Evolutionary conservation across 768 basidiomycete species (phyloP), one percentile per base, ranked within the genome.

Genomic region (Mycena haematopus): DNA sequence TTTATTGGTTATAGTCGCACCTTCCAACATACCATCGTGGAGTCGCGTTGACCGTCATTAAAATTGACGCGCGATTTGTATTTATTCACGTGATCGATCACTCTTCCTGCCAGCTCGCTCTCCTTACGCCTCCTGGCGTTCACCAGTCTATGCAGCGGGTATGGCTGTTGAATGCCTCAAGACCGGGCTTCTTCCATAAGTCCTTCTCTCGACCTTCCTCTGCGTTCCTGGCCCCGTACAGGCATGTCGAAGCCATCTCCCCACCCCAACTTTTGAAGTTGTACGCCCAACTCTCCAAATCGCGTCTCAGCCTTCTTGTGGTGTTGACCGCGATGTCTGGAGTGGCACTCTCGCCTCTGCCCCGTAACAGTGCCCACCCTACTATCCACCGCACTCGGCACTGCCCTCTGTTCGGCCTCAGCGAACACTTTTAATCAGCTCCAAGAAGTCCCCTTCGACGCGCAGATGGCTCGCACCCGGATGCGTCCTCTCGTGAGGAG

Each of bases 371-470:
- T 98, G 0, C 92, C 95, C 1, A 84, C 94, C 15, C 82, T 99
- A 11, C 81, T 99, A 5, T 87, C 91, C 17, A 92, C 96, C 0
- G 94, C 96, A 0, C 71, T 91, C 27, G 97, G 97, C 42, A 98
- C 96, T 0, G 86, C 90, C 0, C 82, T 99, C 45, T 97, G 95
- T 73, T 90, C 91, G 6, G 93, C 95, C 3, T 92, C 95, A 0
- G 97, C 97, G 29, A 98, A 98, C 72, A 84, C 96, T 2, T 81
- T 97, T 69, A 99, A 99, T 76, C 95, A 99, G 74, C 79, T 99
- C 3, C 90, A 95, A 70, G 97, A 99, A 76, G 82, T 93, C 8
- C 97, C 97, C 0, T 93, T 95, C 66, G 97, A 99, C 71, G 96
- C 97, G 0, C 97, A 99, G 73, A 99, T 98, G 90, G 83, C 88